Base-by-base conservation (phyloP, 129 eudicot genomes). In the Centella asiatica region DNA sequence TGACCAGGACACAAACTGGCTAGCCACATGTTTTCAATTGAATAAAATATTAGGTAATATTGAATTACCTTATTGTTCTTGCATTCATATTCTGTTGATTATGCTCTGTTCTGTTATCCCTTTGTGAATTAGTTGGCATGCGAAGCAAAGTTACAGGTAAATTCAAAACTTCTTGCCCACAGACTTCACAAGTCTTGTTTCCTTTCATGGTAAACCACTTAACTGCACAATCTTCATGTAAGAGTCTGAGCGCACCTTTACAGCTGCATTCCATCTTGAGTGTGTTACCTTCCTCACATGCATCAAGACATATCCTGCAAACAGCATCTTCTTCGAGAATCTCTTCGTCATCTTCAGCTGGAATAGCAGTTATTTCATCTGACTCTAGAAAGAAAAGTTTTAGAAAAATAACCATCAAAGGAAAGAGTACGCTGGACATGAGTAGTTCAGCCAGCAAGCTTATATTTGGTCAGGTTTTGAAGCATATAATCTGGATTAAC, bases 301-400 rank as follows among this genome's bases (percentile, higher is more conserved):
- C 60, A 48, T 76, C 95, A 6, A 75, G 62, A 67, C 95, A 90
- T 71, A 90, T 90, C 71, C 95, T 83, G 72, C 97, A 90, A 44
- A 81, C 77, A 37, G 90, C 95, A 71, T 86, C 95, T 71, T 90
- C 97, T 77, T 90, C 97, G 2, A 85, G 94, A 37, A 90, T 90
- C 73, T 86, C 97, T 76, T 87, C 83, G 42, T 81, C 95, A 39
- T 74, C 81, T 69, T 75, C 85, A 44, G 61, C 77, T 65, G 84
- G 70, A 69, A 49, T 81, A 64, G 76, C 69, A 53, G 80, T 69
- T 62, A 37, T 72, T 69, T 84, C 65, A 76, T 80, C 95, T 84
- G 69, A 60, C 47, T 71, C 49, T 72, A 65, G 57, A 34, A 36
- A 78, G 62, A 14, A 57, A 44, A 57, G 28, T 48, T 36, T 36